Percentiles rank a stretch among this genome's conserved stretches.
Conservation (phyloP, 2,329 filamentous ascomycete species). For the Fusarium acutatum region DNA sequence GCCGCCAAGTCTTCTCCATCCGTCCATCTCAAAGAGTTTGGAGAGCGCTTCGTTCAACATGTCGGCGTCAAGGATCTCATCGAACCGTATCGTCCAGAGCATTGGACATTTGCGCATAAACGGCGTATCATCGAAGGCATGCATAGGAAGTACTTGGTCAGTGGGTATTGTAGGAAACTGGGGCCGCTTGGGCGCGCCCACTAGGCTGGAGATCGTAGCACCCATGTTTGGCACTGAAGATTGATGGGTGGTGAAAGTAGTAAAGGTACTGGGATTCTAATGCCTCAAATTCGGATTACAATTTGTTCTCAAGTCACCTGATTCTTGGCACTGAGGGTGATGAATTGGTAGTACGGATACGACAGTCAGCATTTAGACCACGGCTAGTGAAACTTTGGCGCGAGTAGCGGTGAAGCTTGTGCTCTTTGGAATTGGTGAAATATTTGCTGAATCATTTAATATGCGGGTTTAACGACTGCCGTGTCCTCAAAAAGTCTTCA, state of each 20-base stretch:
- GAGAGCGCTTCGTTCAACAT: slow-evolving; percentile 39
- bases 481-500: no score
- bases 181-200: not conserved
- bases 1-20: slow-evolving; percentile 56
- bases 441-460: fast-evolving
- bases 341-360: not conserved
- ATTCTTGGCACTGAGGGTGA: no score
- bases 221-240: not conserved
- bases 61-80: slow-evolving; percentile 48
- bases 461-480: not conserved
- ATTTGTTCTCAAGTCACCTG: no score
- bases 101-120: slow-evolving; percentile 40
- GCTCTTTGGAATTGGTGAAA: not conserved
- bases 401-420: not conserved
- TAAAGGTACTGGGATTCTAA: not conserved
- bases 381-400: not conserved
- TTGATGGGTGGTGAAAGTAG: not conserved
- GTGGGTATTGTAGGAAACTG: not conserved
- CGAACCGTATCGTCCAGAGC: slow-evolving; percentile 26
- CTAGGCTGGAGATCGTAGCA: not conserved
- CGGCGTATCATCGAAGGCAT: slow-evolving; percentile 45
- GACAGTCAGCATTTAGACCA: not conserved
- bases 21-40: slow-evolving; percentile 42
- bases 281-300: no score
- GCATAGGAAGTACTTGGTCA: slow-evolving; percentile 44